These are phyloP conservation scores for Stephanodiscus triporus DNA, from an alignment of 108 stramenopile genomes.

Conservation along the genomic window DNA sequence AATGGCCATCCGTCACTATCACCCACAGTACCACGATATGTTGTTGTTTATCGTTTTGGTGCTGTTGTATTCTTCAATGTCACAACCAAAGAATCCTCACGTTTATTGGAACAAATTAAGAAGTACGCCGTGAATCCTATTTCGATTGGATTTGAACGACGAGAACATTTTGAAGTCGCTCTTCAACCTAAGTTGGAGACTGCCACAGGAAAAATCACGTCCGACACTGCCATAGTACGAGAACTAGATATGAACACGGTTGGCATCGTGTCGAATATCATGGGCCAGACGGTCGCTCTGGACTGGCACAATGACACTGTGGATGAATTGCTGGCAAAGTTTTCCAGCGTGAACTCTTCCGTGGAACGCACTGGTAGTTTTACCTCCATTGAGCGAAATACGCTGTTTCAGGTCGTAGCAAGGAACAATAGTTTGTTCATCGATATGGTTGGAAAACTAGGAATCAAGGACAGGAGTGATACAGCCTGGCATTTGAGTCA, in stretches of 20 bases:
- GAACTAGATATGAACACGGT: constrained; percentile 90
- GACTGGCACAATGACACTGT: constrained; percentile 91
- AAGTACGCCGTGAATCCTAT: constrained; percentile 61
- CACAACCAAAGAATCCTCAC: constrained; percentile 60
- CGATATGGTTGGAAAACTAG: constrained; percentile 89
- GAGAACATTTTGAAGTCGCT: constrained; percentile 85
- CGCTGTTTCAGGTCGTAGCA: constrained; percentile 82
- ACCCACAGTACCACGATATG: constrained; percentile 59
- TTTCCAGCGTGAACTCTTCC: constrained; percentile 78
- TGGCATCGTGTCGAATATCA: constrained; percentile 87
- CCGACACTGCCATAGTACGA: constrained; percentile 82
- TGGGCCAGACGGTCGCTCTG: constrained; percentile 92
- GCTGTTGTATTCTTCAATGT: constrained; percentile 92
- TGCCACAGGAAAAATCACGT: constrained; percentile 63
- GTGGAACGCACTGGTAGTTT: constrained; percentile 77
- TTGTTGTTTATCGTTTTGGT: constrained; percentile 90
- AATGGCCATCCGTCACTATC: constrained; percentile 36
- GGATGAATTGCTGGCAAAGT: constrained; percentile 82
- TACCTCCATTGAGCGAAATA: constrained; percentile 61
- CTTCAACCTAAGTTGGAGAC: constrained; percentile 63
- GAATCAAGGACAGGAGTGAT: constrained; percentile 89
- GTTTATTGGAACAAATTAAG: constrained; percentile 71
- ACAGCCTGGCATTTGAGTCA: constrained; percentile 90
- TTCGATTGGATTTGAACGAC: constrained; percentile 75
- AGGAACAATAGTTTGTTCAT: constrained; percentile 91